Conservation (phyloP, 2,329 filamentous ascomycete genomes). For the Cercospora canescens region DNA sequence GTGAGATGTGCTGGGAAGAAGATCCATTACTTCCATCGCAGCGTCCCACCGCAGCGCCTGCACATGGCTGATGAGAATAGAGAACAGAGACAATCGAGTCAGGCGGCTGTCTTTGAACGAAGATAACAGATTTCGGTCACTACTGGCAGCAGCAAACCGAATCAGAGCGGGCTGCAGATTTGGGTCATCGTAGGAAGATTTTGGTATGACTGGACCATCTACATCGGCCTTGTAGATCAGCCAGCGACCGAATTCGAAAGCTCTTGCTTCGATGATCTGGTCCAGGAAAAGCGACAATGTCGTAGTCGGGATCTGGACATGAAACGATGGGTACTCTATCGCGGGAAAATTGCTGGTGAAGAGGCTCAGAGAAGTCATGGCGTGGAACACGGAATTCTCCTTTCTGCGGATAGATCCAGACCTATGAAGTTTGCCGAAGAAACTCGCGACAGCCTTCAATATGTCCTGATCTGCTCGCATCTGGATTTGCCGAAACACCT, state of each 20-base stretch:
- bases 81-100: conserved; percentile 24
- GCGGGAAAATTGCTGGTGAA: conserved; percentile 35
- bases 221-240: conserved; percentile 54
- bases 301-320: conserved; percentile 47
- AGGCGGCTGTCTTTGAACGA: conserved; percentile 23
- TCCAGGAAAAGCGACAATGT: conserved; percentile 55
- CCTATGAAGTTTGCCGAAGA: conserved; percentile 35
- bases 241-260: conserved; percentile 54
- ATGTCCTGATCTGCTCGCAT: conserved; percentile 47
- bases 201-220: conserved; percentile 55
- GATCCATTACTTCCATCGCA: conserved; percentile 39
- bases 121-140: conserved; percentile 41
- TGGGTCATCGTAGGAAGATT: conserved; percentile 47
- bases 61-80: conserved; percentile 47
- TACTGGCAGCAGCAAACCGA: conserved; percentile 54
- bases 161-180: conserved; percentile 55
- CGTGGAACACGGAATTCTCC: conserved; percentile 14
- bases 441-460: conserved; percentile 41
- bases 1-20: conserved; percentile 20
- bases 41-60: conserved; percentile 42
- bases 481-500: conserved; percentile 41
- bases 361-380: conserved; percentile 27
- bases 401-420: conserved; percentile 2
- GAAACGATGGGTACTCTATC: conserved; percentile 48
- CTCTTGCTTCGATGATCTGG: conserved; percentile 47